Percentiles rank a stretch among this genome's conserved stretches.
Evolutionary conservation across 2,329 filamentous ascomycete genomes (phyloP).

Genomic region (Lachnellula subtilissima): DNA sequence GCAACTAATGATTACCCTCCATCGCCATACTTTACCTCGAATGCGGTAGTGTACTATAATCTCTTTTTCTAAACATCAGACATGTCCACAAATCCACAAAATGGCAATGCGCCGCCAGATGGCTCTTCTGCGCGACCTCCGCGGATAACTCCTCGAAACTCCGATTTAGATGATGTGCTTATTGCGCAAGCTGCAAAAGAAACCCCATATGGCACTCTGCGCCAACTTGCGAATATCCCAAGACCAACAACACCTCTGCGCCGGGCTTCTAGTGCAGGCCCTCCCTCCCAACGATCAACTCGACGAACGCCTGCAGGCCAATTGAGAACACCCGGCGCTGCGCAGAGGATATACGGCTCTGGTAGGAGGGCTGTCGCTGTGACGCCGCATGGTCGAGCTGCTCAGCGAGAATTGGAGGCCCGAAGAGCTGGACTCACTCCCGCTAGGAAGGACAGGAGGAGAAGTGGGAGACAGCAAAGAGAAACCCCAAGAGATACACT

Average conservation of each 20-base stretch:
- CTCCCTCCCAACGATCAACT: slow-evolving; percentile 23
- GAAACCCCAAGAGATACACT: slow-evolving; percentile 52
- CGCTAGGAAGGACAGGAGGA: slow-evolving; percentile 48
- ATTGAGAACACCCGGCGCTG: slow-evolving; percentile 23
- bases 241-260: slow-evolving; percentile 30
- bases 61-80: background rate
- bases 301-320: slow-evolving; percentile 25
- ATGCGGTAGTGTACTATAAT: no score
- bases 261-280: slow-evolving; percentile 28
- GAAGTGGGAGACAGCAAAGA: slow-evolving; percentile 50
- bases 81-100: background rate
- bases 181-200: slow-evolving; percentile 14
- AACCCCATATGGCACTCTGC: slow-evolving; percentile 26
- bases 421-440: slow-evolving; percentile 58
- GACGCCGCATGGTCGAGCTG: slow-evolving; percentile 59
- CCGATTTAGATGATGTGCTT: slow-evolving; percentile 14
- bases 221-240: slow-evolving; percentile 24
- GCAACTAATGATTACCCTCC: no score
- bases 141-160: slow-evolving; percentile 25
- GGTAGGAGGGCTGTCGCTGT: slow-evolving; percentile 21
- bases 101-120: background rate
- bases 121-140: slow-evolving; percentile 8
- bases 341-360: slow-evolving; percentile 20
- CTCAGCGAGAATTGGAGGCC: slow-evolving; percentile 52
- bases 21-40: no score